Conservation (phyloP, 2,329 filamentous ascomycete species). For the Polytolypa hystricis region DNA sequence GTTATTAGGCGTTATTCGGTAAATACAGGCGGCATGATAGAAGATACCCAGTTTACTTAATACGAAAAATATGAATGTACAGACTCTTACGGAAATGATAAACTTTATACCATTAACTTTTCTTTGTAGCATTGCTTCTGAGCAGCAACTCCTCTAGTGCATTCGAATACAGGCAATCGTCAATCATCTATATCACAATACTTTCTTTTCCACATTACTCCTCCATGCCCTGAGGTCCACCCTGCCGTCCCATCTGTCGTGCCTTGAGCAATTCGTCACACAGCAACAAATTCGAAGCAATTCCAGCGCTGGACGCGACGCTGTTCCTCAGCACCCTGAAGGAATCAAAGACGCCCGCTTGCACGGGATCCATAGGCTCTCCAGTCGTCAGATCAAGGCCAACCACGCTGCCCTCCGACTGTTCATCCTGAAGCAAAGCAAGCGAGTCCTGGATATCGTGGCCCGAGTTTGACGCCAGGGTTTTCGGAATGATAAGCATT, state of each 20-base stretch:
- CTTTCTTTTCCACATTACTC: conserved; percentile 20
- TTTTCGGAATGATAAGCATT: conserved; percentile 92
- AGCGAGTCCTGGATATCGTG: conserved; percentile 95
- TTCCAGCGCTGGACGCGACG: conserved; percentile 85
- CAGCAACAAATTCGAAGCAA: conserved; percentile 85
- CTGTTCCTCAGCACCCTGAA: conserved; percentile 91
- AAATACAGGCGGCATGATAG: too few species aligned
- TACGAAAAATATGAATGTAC: too few species aligned
- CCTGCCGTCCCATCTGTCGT: conserved; percentile 65
- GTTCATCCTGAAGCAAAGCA: conserved; percentile 75
- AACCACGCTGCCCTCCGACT: conserved; percentile 70
- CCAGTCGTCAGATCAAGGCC: conserved; percentile 80
- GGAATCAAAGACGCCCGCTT: conserved; percentile 89
- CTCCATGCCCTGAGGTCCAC: conserved; percentile 33
- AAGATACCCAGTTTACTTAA: too few species aligned
- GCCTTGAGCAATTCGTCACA: conserved; percentile 98
- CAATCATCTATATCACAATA: background rate
- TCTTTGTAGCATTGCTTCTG: background rate
- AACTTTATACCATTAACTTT: background rate
- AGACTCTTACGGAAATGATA: background rate
- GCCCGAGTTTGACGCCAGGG: conserved; percentile 85
- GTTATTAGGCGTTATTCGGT: too few species aligned
- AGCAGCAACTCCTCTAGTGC: too few species aligned
- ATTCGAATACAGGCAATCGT: too few species aligned
- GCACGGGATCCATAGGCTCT: conserved; percentile 86